phyloP scores from a whole-genome alignment of 2,329 filamentous ascomycete genomes.

The Fusarium fracticaudum region DNA sequence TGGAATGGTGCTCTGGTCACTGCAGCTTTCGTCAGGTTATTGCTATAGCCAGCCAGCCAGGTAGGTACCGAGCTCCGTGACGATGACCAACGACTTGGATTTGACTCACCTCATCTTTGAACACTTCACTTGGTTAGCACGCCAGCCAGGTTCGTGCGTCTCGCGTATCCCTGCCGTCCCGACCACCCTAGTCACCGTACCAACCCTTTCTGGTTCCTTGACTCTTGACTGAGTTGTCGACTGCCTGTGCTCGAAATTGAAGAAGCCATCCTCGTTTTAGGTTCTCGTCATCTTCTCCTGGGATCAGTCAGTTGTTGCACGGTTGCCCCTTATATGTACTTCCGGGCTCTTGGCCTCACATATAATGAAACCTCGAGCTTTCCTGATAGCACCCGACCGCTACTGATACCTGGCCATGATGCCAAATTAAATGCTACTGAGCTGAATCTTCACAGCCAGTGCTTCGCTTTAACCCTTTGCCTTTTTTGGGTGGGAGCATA shows the following conservation, averaged over 20 bases:
- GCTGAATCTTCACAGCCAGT: conserved; percentile 8
- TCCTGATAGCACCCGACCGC: conserved; percentile 3
- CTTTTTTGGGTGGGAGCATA: conserved; percentile 26
- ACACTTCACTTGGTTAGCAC: conserved; percentile 33
- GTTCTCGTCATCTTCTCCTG: conserved; percentile 5
- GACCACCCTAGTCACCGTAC: conserved; percentile 38
- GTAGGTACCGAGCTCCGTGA: neutral
- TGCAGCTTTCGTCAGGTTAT: conserved; percentile 5
- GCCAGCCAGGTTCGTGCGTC: conserved; percentile 41
- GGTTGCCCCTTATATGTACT: neutral
- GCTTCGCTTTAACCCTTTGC: conserved; percentile 21
- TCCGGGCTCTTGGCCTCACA: neutral
- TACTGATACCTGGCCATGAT: neutral
- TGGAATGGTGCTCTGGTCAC: neutral
- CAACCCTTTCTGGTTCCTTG: conserved; percentile 31
- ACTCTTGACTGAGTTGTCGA: conserved; percentile 20
- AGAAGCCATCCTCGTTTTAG: conserved; percentile 25
- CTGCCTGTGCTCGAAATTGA: conserved; percentile 15
- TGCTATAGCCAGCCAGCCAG: neutral
- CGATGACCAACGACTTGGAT: conserved; percentile 27
- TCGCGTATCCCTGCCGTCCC: conserved; percentile 42
- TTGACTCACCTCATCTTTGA: conserved; percentile 29
- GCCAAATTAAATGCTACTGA: neutral
- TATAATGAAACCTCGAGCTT: neutral
- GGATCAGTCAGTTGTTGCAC: conserved; percentile 1